These are phyloP conservation scores for Cylindrotheca closterium DNA, from an alignment of 108 stramenopile genomes.

Conservation along the genomic window DNA sequence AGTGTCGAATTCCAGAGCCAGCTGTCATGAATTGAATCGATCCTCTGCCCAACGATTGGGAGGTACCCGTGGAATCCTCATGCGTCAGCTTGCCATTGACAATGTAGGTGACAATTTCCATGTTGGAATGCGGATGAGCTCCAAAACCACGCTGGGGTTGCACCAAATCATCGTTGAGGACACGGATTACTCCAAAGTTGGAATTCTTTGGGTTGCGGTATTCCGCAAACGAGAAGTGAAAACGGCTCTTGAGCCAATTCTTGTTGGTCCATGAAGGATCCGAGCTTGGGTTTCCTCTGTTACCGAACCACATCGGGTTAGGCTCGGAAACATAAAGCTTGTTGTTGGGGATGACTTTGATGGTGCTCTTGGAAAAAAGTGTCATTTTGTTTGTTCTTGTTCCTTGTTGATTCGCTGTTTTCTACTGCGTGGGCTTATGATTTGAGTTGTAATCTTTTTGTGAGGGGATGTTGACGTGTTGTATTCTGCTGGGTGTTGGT, in stretches of 20 bases:
- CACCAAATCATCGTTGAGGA: slow-evolving; percentile 87
- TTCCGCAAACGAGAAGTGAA: slow-evolving; percentile 88
- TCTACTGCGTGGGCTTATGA: too few species aligned
- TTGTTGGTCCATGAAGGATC: slow-evolving; percentile 58
- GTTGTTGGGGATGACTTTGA: slow-evolving; percentile 29
- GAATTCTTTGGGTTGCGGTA: slow-evolving; percentile 55
- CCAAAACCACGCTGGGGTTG: slow-evolving; percentile 80
- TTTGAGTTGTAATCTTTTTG: too few species aligned
- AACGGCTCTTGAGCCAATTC: slow-evolving; percentile 85
- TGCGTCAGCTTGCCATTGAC: slow-evolving; percentile 75
- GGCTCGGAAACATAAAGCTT: slow-evolving; percentile 72
- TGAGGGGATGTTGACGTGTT: too few species aligned
- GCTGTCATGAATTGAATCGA: slow-evolving; percentile 85
- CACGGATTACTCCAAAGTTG: slow-evolving; percentile 74
- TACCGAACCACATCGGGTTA: slow-evolving; percentile 71
- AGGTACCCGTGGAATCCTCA: slow-evolving; percentile 75
- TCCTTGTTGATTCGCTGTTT: too few species aligned
- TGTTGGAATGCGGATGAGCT: slow-evolving; percentile 69
- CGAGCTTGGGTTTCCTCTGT: slow-evolving; percentile 39
- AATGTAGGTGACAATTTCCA: slow-evolving; percentile 82
- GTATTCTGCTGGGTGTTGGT: too few species aligned
- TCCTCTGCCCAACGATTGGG: slow-evolving; percentile 69
- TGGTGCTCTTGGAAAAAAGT: background rate
- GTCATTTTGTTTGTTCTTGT: too few species aligned
- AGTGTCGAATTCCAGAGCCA: slow-evolving; percentile 71